A percentile compares a stretch with the other conserved stretches of the same genome.
Conservation (phyloP, 2,329 filamentous ascomycete species). For the Monosporascus cannonballus region DNA sequence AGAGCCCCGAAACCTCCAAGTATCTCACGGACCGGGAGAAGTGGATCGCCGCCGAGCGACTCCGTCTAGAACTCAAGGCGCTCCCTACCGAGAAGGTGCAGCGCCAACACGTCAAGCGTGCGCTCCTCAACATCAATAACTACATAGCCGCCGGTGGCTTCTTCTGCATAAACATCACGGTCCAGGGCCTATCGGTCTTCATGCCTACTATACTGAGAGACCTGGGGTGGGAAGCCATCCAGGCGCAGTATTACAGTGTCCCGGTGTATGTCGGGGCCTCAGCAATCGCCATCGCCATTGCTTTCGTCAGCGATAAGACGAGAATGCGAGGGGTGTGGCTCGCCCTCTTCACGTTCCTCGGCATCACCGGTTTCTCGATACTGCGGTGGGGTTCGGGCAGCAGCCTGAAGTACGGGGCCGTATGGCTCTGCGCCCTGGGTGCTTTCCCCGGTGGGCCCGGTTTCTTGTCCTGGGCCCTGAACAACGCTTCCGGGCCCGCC, state of each 20-base stretch:
- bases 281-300: constrained; percentile 31
- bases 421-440: constrained; percentile 50
- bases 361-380: constrained; percentile 45
- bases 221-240: constrained; percentile 31
- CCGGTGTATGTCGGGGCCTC: constrained; percentile 38
- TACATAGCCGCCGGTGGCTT: constrained; percentile 52
- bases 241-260: constrained; percentile 38
- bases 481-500: constrained; percentile 51
- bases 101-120: constrained; percentile 41
- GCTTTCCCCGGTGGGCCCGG: constrained; percentile 53
- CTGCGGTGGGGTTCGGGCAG: constrained; percentile 36
- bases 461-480: constrained; percentile 53
- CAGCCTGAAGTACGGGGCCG: constrained; percentile 38
- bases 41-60: constrained; percentile 45
- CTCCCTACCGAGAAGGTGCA: constrained; percentile 40
- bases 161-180: constrained; percentile 55
- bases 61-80: constrained; percentile 42
- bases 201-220: constrained; percentile 41
- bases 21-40: constrained; percentile 48
- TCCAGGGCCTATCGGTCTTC: constrained; percentile 47
- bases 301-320: constrained; percentile 36
- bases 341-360: constrained; percentile 33
- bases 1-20: constrained; percentile 38
- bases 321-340: constrained; percentile 35
- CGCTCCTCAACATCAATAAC: constrained; percentile 51